Conservation (phyloP, 192 early-diverging fungal genomes). For the Coemansia sp. region DNA sequence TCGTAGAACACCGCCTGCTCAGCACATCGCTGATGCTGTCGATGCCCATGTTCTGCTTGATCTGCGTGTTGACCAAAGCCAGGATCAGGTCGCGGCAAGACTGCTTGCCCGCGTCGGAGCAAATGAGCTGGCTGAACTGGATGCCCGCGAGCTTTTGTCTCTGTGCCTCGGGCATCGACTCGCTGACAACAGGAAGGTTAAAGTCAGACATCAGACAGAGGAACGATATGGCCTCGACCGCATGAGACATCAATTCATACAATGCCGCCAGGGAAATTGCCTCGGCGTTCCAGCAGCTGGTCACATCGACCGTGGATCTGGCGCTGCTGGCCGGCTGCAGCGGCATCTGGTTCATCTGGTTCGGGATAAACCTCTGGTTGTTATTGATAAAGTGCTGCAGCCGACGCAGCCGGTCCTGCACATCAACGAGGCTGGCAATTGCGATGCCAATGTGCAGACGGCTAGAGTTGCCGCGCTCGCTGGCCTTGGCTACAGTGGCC, state of each 20-base stretch:
- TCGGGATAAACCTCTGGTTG: conserved; percentile 54
- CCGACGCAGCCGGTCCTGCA: conserved; percentile 44
- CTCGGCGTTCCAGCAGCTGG: conserved; percentile 59
- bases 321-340: conserved; percentile 39
- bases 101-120: conserved; percentile 53
- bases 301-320: conserved; percentile 27
- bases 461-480: conserved; percentile 3
- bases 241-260: conserved; percentile 55
- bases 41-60: conserved; percentile 53
- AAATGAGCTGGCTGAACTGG: conserved; percentile 59
- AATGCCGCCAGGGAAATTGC: conserved; percentile 59
- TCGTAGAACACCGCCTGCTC: conserved; percentile 59
- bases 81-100: conserved; percentile 62
- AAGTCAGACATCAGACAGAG: conserved; percentile 63
- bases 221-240: conserved; percentile 67
- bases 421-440: conserved; percentile 27
- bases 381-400: conserved; percentile 53
- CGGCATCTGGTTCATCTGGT: conserved; percentile 54
- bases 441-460: conserved; percentile 46
- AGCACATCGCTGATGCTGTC: conserved; percentile 62
- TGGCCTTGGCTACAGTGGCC: conserved; percentile 10
- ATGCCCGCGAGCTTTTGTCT: conserved; percentile 51
- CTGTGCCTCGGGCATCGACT: conserved; percentile 47
- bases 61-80: conserved; percentile 62
- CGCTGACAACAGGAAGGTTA: conserved; percentile 57